Conservation (phyloP, 495 filamentous ascomycete genomes). For the Neurospora tetrasperma region DNA sequence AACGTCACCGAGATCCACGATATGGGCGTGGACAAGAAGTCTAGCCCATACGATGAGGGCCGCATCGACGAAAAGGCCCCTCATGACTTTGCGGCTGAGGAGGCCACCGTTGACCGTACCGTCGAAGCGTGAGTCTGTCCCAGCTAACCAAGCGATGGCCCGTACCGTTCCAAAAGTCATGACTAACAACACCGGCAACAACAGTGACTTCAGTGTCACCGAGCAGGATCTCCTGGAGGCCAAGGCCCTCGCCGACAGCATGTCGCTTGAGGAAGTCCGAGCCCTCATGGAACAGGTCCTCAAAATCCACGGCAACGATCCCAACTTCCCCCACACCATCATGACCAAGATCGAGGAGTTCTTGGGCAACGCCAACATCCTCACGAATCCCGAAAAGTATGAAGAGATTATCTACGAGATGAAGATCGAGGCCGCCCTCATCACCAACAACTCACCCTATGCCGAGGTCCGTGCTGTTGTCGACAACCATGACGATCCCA, state of each 20-base stretch:
- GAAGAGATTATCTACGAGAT: slow-evolving; percentile 27
- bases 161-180: not conserved
- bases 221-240: slow-evolving; percentile 20
- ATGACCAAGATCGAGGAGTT: slow-evolving; percentile 25
- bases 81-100: not conserved
- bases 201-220: slow-evolving; percentile 17
- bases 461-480: slow-evolving; percentile 39
- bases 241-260: slow-evolving; percentile 13
- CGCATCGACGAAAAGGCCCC: not conserved
- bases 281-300: slow-evolving; percentile 24
- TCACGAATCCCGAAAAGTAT: slow-evolving; percentile 21
- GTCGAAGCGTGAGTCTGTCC: slow-evolving; percentile 5
- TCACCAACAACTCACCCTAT: slow-evolving; percentile 35
- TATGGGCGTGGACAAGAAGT: not conserved
- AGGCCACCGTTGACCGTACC: not conserved
- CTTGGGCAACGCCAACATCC: slow-evolving; percentile 20
- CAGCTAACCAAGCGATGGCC: not conserved
- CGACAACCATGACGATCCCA: slow-evolving; percentile 30
- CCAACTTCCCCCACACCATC: slow-evolving; percentile 27
- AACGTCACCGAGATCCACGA: not conserved
- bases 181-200: not conserved
- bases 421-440: slow-evolving; percentile 32
- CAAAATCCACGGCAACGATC: slow-evolving; percentile 26
- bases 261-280: slow-evolving; percentile 17
- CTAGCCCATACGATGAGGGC: not conserved